phyloP scores from a whole-genome alignment of 164 flowering plant genomes.

The Umbilicus rupestris region DNA sequence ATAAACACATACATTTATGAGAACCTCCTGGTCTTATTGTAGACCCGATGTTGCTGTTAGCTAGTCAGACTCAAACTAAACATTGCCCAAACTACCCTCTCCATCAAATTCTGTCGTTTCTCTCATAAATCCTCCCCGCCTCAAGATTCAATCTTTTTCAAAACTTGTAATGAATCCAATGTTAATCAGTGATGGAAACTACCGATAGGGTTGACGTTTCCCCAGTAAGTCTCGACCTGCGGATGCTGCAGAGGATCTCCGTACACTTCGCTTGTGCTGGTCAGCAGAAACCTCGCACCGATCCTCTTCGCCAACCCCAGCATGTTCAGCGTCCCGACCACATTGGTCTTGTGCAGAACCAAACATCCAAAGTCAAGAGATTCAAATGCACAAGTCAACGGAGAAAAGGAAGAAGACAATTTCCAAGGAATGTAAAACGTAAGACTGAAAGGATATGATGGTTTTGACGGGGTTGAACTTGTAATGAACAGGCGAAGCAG shows the following conservation, averaged over 20 bases:
- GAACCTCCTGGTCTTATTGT: neutral
- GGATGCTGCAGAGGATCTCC: conserved; percentile 98
- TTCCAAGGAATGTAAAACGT: neutral
- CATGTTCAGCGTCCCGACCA: conserved; percentile 96
- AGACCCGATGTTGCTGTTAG: neutral
- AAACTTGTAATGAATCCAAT: too few species aligned
- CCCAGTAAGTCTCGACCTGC: conserved; percentile 94
- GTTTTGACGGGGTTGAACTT: conserved; percentile 95
- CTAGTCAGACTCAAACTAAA: neutral
- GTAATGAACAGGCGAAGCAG: conserved; percentile 89
- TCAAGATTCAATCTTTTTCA: too few species aligned
- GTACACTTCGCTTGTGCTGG: conserved; percentile 97
- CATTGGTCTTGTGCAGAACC: conserved; percentile 75
- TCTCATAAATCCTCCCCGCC: too few species aligned
- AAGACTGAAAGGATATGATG: conserved; percentile 57
- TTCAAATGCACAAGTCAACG: too few species aligned
- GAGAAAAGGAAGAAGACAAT: neutral
- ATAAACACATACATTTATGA: neutral
- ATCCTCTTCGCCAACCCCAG: conserved; percentile 93
- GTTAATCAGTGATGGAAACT: neutral
- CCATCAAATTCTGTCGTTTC: neutral
- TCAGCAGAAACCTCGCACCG: conserved; percentile 81
- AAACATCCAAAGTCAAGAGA: conserved; percentile 19
- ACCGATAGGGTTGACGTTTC: conserved; percentile 98
- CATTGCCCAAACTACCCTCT: neutral